Evolutionary conservation across 1,139 yeast species (phyloP).

Genomic region (Debaryomycetaceae sp.): DNA sequence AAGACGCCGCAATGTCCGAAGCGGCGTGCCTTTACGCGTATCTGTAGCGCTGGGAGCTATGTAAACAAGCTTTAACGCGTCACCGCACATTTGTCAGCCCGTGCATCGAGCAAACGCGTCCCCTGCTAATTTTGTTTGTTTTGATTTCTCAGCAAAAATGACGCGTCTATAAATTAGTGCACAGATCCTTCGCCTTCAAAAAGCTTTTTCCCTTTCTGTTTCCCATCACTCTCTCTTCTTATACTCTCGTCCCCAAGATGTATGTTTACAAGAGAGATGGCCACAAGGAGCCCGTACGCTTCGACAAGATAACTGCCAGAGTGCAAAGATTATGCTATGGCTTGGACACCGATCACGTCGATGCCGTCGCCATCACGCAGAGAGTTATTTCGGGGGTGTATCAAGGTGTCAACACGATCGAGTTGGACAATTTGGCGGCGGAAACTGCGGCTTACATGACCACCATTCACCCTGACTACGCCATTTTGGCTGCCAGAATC

Average conservation of each 20-base stretch:
- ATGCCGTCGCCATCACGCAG: constrained; percentile 85
- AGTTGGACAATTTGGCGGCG: constrained; percentile 88
- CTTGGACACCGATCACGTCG: constrained; percentile 76
- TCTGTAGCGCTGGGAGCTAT: no score
- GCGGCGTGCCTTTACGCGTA: no score
- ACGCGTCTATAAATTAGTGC: constrained; percentile 9
- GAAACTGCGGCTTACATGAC: constrained; percentile 98
- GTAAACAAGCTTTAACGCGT: no score
- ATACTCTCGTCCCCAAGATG: constrained; percentile 21
- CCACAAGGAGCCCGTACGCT: constrained; percentile 79
- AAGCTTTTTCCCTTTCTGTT: constrained; percentile 4
- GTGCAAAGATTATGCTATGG: constrained; percentile 67
- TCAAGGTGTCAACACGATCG: constrained; percentile 95
- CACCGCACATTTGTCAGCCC: constrained; percentile 3
- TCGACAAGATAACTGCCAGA: constrained; percentile 58
- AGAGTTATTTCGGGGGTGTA: constrained; percentile 86
- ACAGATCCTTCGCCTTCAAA: constrained; percentile 2
- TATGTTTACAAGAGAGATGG: constrained; percentile 66
- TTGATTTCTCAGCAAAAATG: constrained; percentile 7
- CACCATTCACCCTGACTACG: constrained; percentile 94
- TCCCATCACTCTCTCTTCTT: constrained; percentile 4
- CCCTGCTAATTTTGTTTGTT: constrained; percentile 6
- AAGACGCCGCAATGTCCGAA: no score
- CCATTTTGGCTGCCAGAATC: constrained; percentile 89
- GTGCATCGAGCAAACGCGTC: constrained; percentile 1